Base-by-base conservation (phyloP, 371 early-diverging fungal genomes). In the Coemansia sp. region DNA sequence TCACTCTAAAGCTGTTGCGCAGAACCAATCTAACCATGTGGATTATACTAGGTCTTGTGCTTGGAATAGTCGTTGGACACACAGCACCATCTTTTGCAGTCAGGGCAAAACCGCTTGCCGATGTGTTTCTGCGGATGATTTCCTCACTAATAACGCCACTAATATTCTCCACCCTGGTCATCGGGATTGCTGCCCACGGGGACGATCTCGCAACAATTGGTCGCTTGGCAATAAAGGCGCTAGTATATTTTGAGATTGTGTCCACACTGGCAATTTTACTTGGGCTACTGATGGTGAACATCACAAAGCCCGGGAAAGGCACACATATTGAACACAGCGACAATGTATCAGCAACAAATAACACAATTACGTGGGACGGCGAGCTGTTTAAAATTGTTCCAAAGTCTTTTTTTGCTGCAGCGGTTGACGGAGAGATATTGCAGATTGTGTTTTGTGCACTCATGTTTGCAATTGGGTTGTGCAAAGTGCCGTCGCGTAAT, bases 371-470 rank as follows among this genome's bases (percentile, higher is more conserved):
- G 7, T 50, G 50, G 50, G 50, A 50, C 21, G 50, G 18, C 10
- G 50, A 50, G 50, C 50, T 50, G 21, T 50, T 50, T 21, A 50
- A 50, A 50, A 50, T 50, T 21, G 21, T 50, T 50, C 50, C 50
- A n/a, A 50, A 50, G 21, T 50, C 50, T 0, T 50, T 50, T 18
- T 50, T 50, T 50, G 50, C 50, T 16, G 50, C 50, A 18, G 50
- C 50, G 10, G 50, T 50, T 50, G 50, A 50, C 21, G 50, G 50
- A 3, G 50, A 50, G 8, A 21, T 50, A 21, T 22, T 50, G 21
- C 50, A 50, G 50, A 50, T 50, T 50, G 50, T 50, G 50, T 50
- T 50, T n/a, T 50, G 50, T 18, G 50, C 50, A 18, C 21, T 50
- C 21, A 50, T 50, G 50, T 50, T 50, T 50, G 50, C 50, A 50